Conservation (phyloP, 768 basidiomycete genomes). For the Galerina marginata region DNA sequence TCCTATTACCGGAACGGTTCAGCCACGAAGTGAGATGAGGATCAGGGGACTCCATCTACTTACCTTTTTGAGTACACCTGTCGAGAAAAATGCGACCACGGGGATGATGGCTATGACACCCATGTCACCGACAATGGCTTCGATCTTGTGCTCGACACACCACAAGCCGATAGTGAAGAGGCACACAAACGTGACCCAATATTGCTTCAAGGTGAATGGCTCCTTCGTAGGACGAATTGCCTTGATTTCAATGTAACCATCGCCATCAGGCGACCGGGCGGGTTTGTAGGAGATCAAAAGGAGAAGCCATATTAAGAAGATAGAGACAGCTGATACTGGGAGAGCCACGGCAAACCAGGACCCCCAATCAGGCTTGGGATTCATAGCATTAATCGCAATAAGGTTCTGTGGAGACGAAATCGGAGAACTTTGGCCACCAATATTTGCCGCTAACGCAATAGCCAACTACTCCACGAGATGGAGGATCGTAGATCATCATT, state of each 20-base stretch:
- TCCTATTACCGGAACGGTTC: constrained; percentile 53
- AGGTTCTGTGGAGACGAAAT: constrained; percentile 99
- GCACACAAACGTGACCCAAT: constrained; percentile 87
- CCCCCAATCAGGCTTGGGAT: constrained; percentile 84
- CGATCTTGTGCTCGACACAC: constrained; percentile 85
- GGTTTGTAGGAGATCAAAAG: constrained; percentile 85
- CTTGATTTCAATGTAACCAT: constrained; percentile 82
- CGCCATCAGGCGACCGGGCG: constrained; percentile 70
- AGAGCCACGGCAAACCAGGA: constrained; percentile 94
- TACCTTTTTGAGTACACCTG: constrained; percentile 93
- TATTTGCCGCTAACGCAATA: constrained; percentile 97
- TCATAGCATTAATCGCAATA: constrained; percentile 89
- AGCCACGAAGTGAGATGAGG: constrained; percentile 8
- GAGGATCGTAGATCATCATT: neutral
- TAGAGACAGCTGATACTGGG: constrained; percentile 86
- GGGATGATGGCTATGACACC: constrained; percentile 96
- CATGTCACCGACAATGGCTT: constrained; percentile 89
- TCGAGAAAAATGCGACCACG: constrained; percentile 91
- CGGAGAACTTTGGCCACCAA: constrained; percentile 96
- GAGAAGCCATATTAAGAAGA: constrained; percentile 91
- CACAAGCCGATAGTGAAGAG: constrained; percentile 85
- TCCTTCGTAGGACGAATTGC: constrained; percentile 86
- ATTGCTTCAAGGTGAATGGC: constrained; percentile 82
- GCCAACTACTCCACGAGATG: constrained; percentile 65
- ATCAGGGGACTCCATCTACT: constrained; percentile 14